phyloP scores from a whole-genome alignment of 257 asterid species.

The Cynanchum wilfordii region DNA sequence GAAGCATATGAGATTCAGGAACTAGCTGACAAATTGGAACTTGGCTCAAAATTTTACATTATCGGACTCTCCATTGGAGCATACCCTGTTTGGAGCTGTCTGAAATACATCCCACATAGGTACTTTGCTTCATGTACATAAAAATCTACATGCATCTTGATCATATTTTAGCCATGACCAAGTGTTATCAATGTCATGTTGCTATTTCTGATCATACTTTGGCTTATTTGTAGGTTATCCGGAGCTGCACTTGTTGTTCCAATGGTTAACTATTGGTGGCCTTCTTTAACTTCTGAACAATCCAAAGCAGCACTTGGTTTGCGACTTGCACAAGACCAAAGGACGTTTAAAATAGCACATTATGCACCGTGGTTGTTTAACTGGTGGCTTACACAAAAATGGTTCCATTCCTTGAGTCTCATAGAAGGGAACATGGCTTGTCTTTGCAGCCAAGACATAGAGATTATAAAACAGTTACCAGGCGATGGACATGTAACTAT shows the following conservation, averaged over 20 bases:
- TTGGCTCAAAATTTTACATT: slow-evolving; percentile 62
- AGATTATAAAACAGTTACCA: slow-evolving; percentile 43
- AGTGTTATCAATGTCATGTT: too few species aligned
- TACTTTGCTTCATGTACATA: slow-evolving; percentile 16
- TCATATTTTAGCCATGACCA: background rate
- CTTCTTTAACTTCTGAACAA: slow-evolving; percentile 47
- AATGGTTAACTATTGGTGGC: slow-evolving; percentile 70
- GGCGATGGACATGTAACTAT: slow-evolving; percentile 47
- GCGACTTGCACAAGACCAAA: slow-evolving; percentile 36
- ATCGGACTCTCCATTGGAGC: slow-evolving; percentile 82
- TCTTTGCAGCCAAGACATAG: slow-evolving; percentile 50
- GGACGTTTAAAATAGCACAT: slow-evolving; percentile 57
- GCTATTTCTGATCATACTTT: background rate
- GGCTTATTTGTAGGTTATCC: slow-evolving; percentile 40
- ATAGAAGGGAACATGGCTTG: slow-evolving; percentile 38
- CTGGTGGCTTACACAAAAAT: slow-evolving; percentile 90
- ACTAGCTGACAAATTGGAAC: slow-evolving; percentile 64
- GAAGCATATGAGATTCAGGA: slow-evolving; percentile 84
- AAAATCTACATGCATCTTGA: background rate
- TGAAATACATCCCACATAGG: slow-evolving; percentile 76
- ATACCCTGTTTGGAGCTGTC: slow-evolving; percentile 60
- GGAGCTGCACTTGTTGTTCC: slow-evolving; percentile 84
- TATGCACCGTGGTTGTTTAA: slow-evolving; percentile 67
- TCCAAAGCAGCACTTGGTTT: slow-evolving; percentile 32
- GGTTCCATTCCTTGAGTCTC: slow-evolving; percentile 56